Base-by-base conservation (phyloP, 2,329 filamentous ascomycete genomes). In the Pseudodiploospora longispora region DNA sequence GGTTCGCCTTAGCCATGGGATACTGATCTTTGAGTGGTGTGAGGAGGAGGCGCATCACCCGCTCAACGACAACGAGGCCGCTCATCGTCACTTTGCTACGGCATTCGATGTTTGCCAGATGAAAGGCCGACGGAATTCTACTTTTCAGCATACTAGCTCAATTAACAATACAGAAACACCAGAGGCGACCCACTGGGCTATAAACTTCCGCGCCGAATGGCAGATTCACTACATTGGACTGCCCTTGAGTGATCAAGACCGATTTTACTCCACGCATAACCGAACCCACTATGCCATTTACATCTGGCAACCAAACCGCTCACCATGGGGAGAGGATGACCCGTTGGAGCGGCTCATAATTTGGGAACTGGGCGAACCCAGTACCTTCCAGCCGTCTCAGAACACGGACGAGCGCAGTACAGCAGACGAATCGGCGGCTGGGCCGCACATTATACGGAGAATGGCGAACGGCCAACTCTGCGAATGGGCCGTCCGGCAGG, bases 11-110 rank as follows among this genome's bases (percentile, higher is more conserved):
- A 68, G 71, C 30, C 62, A 72, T 31, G 64, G 65, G 2, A 63
- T 80, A n/a, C 61, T 84, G n/a, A 54, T 82, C 12, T 61, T 83
- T n/a, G 79, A 83, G 55, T 83, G 79, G 78, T 77, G 75, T 40
- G 75, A 80, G 53, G 58, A 64, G 2, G 63, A 69, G 29, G 62
- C 72, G 1, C 75, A 70, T 48, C 70, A 76, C 55, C 68, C 71
- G 56, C 57, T 75, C 27, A 74, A 76, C 55, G 68, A 72, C 45
- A 61, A 62, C 39, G 72, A 75, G 49, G 62, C 64, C 1, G 71
- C 76, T 1, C 71, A 76, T 58, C 68, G 72, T 5, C 78, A 82
- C 58, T 82, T 76, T 55, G 77, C 75, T 5, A 79, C 76, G 2
- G 74, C 74, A 1, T 82, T 75, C 54, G 72, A 80, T 48, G 60